Conservation (phyloP, 1,284 basidiomycete genomes). For the Moesziomyces antarcticus region DNA sequence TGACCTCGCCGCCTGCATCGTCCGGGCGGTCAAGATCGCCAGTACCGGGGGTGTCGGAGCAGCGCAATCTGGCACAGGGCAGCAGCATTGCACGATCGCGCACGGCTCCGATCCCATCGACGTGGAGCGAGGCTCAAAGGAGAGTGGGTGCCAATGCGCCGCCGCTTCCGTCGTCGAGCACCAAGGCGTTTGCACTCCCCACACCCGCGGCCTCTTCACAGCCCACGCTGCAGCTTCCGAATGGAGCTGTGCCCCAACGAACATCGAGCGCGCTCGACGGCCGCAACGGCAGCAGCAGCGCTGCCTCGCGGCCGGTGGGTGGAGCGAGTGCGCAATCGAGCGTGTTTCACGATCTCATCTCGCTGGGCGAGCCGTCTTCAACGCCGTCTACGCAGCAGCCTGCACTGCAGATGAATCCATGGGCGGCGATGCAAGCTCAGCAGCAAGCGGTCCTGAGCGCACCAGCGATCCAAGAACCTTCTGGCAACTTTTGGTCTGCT, state of each 20-base stretch:
- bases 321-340: constrained; percentile 34
- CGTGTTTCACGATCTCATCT: constrained; percentile 54
- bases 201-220: constrained; percentile 2
- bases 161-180: constrained; percentile 12
- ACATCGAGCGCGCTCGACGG: constrained; percentile 39
- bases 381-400: constrained; percentile 31
- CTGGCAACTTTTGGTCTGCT: constrained; percentile 40
- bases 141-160: constrained; percentile 31
- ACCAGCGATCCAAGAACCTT: constrained; percentile 36
- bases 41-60: constrained; percentile 4
- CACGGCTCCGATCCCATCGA: constrained; percentile 53
- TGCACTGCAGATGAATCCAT: constrained; percentile 52
- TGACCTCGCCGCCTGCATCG: constrained; percentile 27
- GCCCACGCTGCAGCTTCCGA: constrained; percentile 16
- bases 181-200: constrained; percentile 2
- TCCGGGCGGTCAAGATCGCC: constrained; percentile 13
- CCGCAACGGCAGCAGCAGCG: constrained; percentile 4
- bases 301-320: constrained; percentile 7
- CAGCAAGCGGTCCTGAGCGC: constrained; percentile 41
- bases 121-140: constrained; percentile 51
- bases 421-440: constrained; percentile 42
- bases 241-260: constrained; percentile 19
- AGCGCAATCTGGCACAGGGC: constrained; percentile 7
- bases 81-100: constrained; percentile 47
- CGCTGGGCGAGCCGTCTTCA: constrained; percentile 24